Percentiles rank a stretch among this genome's conserved stretches.
These are phyloP conservation scores for Crithidia expoeki DNA, from an alignment of 208 protist genomes.

Conservation along the genomic window DNA sequence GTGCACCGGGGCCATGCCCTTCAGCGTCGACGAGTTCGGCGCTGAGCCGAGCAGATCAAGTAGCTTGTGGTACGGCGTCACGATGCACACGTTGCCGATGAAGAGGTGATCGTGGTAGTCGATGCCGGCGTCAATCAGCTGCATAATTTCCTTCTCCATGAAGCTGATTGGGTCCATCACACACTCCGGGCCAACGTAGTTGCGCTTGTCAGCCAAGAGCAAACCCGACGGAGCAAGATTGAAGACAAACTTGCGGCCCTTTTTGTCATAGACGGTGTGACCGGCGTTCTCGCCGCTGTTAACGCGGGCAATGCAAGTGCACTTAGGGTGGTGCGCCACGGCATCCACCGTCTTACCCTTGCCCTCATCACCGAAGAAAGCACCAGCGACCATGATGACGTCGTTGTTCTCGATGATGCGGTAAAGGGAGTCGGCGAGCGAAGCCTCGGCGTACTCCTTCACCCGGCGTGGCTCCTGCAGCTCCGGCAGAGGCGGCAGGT, in stretches of 20 bases:
- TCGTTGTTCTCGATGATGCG: constrained; percentile 77
- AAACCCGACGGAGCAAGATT: constrained; percentile 90
- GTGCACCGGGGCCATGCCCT: constrained; percentile 92
- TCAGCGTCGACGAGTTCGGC: constrained; percentile 89
- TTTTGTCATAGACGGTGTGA: constrained; percentile 88
- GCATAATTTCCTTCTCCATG: constrained; percentile 88
- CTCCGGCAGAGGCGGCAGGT: constrained; percentile 61
- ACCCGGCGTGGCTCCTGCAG: constrained; percentile 64
- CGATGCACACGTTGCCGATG: constrained; percentile 90
- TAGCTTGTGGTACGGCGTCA: constrained; percentile 93
- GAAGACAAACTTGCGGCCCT: constrained; percentile 89
- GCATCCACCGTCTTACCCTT: constrained; percentile 94
- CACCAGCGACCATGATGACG: constrained; percentile 90
- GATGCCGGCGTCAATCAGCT: constrained; percentile 83
- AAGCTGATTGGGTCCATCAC: constrained; percentile 93
- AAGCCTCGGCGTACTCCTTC: constrained; percentile 71
- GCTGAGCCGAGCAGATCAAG: constrained; percentile 84
- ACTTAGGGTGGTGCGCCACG: constrained; percentile 76
- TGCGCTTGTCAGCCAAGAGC: constrained; percentile 71
- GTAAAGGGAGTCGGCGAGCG: constrained; percentile 76
- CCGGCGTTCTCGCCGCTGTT: constrained; percentile 94
- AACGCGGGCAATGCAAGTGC: constrained; percentile 87
- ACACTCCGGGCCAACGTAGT: constrained; percentile 90
- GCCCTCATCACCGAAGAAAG: constrained; percentile 93
- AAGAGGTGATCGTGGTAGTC: constrained; percentile 81